A percentile compares a stretch with the other conserved stretches of the same genome.
Evolutionary conservation across 2,329 filamentous ascomycete species (phyloP).

Genomic region (Hortaea sp.): DNA sequence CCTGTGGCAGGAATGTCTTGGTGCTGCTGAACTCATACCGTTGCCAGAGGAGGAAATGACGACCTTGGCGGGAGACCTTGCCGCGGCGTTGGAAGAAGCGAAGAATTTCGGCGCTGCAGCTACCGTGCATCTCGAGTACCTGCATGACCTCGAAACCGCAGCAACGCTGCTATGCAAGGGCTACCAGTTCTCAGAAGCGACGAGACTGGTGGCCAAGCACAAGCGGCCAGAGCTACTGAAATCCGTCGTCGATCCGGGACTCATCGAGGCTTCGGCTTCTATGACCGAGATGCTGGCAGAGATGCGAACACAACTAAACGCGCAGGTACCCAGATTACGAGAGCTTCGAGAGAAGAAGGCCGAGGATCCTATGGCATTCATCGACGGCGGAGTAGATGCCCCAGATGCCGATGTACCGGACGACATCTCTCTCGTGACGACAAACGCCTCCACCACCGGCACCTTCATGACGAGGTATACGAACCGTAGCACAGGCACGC

Average conservation of each 20-base stretch:
- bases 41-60: slow-evolving; percentile 50
- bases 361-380: slow-evolving; percentile 79
- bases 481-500: slow-evolving; percentile 58
- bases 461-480: slow-evolving; percentile 91
- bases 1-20: slow-evolving; percentile 85
- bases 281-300: slow-evolving; percentile 90
- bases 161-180: slow-evolving; percentile 75
- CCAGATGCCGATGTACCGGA: slow-evolving; percentile 64
- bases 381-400: slow-evolving; percentile 48
- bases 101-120: slow-evolving; percentile 78
- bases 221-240: slow-evolving; percentile 53
- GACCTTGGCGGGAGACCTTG: slow-evolving; percentile 63
- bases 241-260: slow-evolving; percentile 62
- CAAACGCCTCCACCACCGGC: slow-evolving; percentile 65
- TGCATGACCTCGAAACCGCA: slow-evolving; percentile 59
- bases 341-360: slow-evolving; percentile 74
- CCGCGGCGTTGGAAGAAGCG: slow-evolving; percentile 68
- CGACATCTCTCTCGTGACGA: slow-evolving; percentile 83
- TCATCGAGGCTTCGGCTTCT: slow-evolving; percentile 69
- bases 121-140: slow-evolving; percentile 70
- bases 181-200: slow-evolving; percentile 79
- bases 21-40: slow-evolving; percentile 60
- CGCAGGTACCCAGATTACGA: slow-evolving; percentile 74
- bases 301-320: slow-evolving; percentile 72
- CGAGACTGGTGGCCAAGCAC: slow-evolving; percentile 60